Evolutionary conservation across 768 basidiomycete genomes (phyloP), one percentile per base, ranked within the genome.

Genomic region (Podaxis mareebaensis): DNA sequence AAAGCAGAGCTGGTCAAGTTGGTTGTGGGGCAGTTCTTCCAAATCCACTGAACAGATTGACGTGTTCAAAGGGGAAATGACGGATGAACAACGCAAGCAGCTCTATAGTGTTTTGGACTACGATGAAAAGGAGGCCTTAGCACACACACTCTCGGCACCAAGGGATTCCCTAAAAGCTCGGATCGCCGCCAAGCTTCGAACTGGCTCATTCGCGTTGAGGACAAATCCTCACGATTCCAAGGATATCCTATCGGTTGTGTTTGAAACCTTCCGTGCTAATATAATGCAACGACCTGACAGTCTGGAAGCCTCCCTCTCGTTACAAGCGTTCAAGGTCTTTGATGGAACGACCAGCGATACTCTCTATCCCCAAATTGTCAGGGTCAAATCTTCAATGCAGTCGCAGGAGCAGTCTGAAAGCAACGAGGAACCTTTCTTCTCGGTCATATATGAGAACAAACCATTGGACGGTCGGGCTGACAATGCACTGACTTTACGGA

Each of bases 401-500:
- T 66, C 7, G 46, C 68, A 53, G 59, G 67, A 53, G 63, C 65
- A 22, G 63, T 69, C 13, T 22, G 10, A 40, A 15, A 67, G 56
- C 56, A 64, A 64, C 30, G 58, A 70, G 57, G 68, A 72, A 28
- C 70, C 73, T 40, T 98, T 99, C 80, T 94, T 99, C 75, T 92
- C 86, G 68, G 78, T 96, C 69, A 93, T 92, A 71, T 91, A 95
- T 67, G 97, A 99, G 77, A 89, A 88, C 63, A 95, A 92, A 66
- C 97, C 96, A 8, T 78, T 98, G 44, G 94, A 97, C 72, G 88
- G 90, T 58, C 86, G 93, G 49, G 95, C 97, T 26, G 96, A 99
- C 72, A 96, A 84, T 69, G 93, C 91, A 1, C 78, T 99, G 58
- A 92, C 91, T 12, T 85, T 96, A 53, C 89, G 88, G 61, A 91